Percentiles rank a stretch among this genome's conserved stretches.
Conservation (phyloP, 345 rosid genomes). For the Arabis hirsuta region DNA sequence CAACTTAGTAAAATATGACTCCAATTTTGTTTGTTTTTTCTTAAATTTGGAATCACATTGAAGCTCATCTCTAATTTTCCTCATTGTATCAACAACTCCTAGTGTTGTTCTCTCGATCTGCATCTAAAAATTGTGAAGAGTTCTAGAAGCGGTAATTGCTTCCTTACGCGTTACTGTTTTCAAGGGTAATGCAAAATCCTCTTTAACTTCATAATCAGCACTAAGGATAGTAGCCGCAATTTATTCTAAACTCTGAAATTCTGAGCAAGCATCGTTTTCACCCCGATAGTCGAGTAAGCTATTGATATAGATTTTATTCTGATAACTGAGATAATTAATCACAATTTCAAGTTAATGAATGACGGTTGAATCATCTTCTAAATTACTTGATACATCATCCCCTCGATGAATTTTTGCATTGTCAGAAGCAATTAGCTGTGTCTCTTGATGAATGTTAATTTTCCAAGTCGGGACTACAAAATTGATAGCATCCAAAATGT, state of each 20-base stretch:
- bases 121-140: neutral
- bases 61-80: no score
- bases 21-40: no score
- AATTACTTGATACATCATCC: neutral
- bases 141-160: neutral
- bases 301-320: neutral
- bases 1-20: no score
- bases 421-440: conserved; percentile 3
- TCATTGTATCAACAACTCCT: neutral
- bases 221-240: neutral
- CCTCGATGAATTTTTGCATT: neutral
- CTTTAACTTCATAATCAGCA: neutral
- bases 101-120: neutral
- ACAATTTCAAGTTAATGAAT: neutral
- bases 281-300: no score
- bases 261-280: neutral
- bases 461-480: neutral
- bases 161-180: neutral
- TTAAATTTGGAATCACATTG: no score
- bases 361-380: neutral
- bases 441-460: neutral
- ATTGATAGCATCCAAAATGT: neutral
- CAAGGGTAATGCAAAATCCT: neutral
- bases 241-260: neutral
- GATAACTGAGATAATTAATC: neutral